Evolutionary conservation across 805 yeast species (phyloP).

Genomic region (Yamadazyma phyllophila): DNA sequence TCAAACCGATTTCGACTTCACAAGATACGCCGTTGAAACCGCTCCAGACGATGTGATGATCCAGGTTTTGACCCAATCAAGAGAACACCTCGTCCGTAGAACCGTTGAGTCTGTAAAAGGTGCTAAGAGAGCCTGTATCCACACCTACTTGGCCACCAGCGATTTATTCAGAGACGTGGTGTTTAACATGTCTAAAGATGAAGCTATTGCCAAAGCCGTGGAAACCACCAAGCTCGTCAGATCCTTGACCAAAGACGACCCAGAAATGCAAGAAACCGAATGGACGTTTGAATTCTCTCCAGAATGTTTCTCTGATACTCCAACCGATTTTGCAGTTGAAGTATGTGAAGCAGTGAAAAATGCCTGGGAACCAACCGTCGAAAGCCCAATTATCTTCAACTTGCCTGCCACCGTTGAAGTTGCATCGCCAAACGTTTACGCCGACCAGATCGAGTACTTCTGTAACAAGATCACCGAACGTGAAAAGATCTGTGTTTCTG

Average conservation of each 20-base stretch:
- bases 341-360: constrained; percentile 77
- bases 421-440: constrained; percentile 71
- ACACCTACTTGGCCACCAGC: constrained; percentile 73
- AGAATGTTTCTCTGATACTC: constrained; percentile 74
- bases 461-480: constrained; percentile 65
- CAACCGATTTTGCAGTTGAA: constrained; percentile 68
- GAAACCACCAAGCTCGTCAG: constrained; percentile 67
- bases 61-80: constrained; percentile 74
- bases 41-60: constrained; percentile 74
- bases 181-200: constrained; percentile 67
- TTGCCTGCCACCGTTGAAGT: constrained; percentile 82
- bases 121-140: constrained; percentile 70
- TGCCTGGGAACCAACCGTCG: constrained; percentile 78
- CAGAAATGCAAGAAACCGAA: constrained; percentile 55
- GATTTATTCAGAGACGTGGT: constrained; percentile 75
- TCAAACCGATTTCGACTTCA: constrained; percentile 79
- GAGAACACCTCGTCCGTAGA: constrained; percentile 70
- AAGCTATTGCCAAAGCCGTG: constrained; percentile 65
- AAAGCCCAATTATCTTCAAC: constrained; percentile 72
- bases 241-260: constrained; percentile 74
- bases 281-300: constrained; percentile 80
- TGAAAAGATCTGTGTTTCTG: constrained; percentile 66
- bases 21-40: constrained; percentile 73
- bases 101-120: constrained; percentile 73
- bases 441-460: constrained; percentile 79